A percentile compares a stretch with the other conserved stretches of the same genome.
Evolutionary conservation across 441 rosid species (phyloP).

Genomic region (Erodium trifolium): DNA sequence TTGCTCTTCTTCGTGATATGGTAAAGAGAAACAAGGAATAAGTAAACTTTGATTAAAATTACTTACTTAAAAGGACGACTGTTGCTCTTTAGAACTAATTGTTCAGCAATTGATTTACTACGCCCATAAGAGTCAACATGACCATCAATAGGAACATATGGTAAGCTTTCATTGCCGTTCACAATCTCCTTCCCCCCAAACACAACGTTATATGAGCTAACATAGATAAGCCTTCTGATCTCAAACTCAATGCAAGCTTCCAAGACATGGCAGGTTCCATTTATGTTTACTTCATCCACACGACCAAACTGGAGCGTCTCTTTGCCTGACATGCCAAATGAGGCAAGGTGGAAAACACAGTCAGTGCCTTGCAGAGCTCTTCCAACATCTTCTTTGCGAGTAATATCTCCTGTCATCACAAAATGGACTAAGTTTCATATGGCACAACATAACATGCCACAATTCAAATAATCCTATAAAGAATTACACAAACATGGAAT

Average conservation of each 20-base stretch:
- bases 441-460: neutral
- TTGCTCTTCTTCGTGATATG: neutral
- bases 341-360: slow-evolving; percentile 89
- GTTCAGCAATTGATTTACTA: slow-evolving; percentile 80
- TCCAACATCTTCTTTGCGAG: slow-evolving; percentile 47
- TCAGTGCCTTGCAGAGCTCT: slow-evolving; percentile 55
- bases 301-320: slow-evolving; percentile 83
- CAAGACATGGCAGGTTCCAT: slow-evolving; percentile 70
- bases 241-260: slow-evolving; percentile 58
- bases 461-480: neutral
- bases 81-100: slow-evolving; percentile 67
- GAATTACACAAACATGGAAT: neutral
- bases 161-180: slow-evolving; percentile 67
- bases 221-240: slow-evolving; percentile 65
- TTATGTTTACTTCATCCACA: slow-evolving; percentile 68
- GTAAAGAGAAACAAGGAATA: neutral
- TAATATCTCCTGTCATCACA: slow-evolving; percentile 42
- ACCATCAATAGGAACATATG: slow-evolving; percentile 69
- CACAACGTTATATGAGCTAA: slow-evolving; percentile 84
- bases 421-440: neutral
- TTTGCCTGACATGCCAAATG: slow-evolving; percentile 88
- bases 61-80: slow-evolving; percentile 70
- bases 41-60: neutral
- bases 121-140: slow-evolving; percentile 74
- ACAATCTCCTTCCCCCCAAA: slow-evolving; percentile 82